Percentiles rank a stretch among this genome's conserved stretches.
Conservation (phyloP, 345 rosid genomes). For the Reutealis trisperma region DNA sequence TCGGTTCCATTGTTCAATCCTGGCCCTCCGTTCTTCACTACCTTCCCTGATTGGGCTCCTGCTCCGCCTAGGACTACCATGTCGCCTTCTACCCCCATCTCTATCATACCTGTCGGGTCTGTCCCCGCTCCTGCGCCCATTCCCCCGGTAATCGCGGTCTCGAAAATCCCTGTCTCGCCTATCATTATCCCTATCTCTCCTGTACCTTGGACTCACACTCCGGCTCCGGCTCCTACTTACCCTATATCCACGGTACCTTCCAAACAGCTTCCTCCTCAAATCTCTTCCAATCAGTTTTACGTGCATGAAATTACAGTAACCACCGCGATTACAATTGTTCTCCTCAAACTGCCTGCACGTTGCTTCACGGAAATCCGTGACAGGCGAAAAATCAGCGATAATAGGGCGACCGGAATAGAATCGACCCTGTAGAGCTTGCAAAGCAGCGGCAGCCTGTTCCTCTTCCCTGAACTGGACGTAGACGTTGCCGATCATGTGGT, state of each 20-base stretch:
- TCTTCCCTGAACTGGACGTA: slow-evolving; percentile 89
- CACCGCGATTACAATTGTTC: slow-evolving; percentile 83
- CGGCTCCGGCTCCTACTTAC: slow-evolving; percentile 66
- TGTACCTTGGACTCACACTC: slow-evolving; percentile 53
- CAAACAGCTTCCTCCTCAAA: slow-evolving; percentile 69
- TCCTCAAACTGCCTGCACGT: slow-evolving; percentile 88
- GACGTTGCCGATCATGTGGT: slow-evolving; percentile 90
- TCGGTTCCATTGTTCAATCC: slow-evolving; percentile 88
- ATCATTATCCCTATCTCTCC: slow-evolving; percentile 46
- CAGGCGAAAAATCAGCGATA: slow-evolving; percentile 91
- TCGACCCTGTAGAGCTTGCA: slow-evolving; percentile 74
- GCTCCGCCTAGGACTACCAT: slow-evolving; percentile 65
- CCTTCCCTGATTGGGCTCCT: slow-evolving; percentile 80
- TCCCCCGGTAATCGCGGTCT: slow-evolving; percentile 42
- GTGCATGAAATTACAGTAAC: slow-evolving; percentile 91
- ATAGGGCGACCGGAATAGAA: slow-evolving; percentile 91
- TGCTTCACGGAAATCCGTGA: slow-evolving; percentile 89
- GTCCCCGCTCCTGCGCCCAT: slow-evolving; percentile 35
- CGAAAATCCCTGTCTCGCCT: slow-evolving; percentile 14
- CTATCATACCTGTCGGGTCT: slow-evolving; percentile 25
- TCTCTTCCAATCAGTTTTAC: slow-evolving; percentile 84
- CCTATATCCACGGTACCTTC: slow-evolving; percentile 57
- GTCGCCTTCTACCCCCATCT: slow-evolving; percentile 37
- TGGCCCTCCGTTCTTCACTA: slow-evolving; percentile 86
- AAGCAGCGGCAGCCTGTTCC: slow-evolving; percentile 84